These are phyloP conservation scores for Pyrenula aspistea DNA, from an alignment of 495 filamentous ascomycete genomes.

Conservation along the genomic window DNA sequence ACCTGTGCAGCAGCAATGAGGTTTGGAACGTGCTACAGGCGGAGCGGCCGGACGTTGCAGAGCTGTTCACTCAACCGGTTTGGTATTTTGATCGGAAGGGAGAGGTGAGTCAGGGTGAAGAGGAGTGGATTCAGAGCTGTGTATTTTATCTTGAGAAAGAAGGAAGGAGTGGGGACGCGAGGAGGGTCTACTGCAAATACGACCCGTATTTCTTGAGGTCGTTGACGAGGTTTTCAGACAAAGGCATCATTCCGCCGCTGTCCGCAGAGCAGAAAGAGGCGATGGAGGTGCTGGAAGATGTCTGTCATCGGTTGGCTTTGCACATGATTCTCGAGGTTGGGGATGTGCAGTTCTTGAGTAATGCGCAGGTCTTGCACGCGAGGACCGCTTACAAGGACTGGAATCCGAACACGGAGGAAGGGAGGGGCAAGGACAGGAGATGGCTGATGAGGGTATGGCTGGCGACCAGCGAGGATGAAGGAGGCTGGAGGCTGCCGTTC, in stretches of 20 bases:
- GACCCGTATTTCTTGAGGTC: constrained; percentile 67
- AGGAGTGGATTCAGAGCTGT: constrained; percentile 60
- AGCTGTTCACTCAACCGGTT: constrained; percentile 59
- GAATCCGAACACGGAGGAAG: constrained; percentile 39
- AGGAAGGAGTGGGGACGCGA: constrained; percentile 22
- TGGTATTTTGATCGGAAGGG: constrained; percentile 97
- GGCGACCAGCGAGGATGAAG: constrained; percentile 65
- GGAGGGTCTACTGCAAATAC: constrained; percentile 43
- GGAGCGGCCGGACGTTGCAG: constrained; percentile 68
- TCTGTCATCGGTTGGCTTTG: constrained; percentile 49
- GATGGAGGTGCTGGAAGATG: constrained; percentile 51
- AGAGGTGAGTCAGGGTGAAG: constrained; percentile 60
- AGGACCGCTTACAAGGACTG: constrained; percentile 57
- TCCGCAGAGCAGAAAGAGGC: constrained; percentile 52
- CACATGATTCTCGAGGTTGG: constrained; percentile 73
- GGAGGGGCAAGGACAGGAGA: constrained; percentile 22
- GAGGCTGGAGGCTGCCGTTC: constrained; percentile 77
- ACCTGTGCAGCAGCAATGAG: constrained; percentile 66
- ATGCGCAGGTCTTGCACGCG: constrained; percentile 58
- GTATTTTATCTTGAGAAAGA: constrained; percentile 60
- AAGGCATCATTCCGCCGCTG: constrained; percentile 54
- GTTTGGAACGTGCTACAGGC: constrained; percentile 70
- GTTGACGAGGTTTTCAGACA: constrained; percentile 51
- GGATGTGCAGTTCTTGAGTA: constrained; percentile 67
- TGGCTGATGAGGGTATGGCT: constrained; percentile 85